Percentiles rank a stretch among this genome's conserved stretches.
Conservation (phyloP, 1,284 basidiomycete species). For the Cryptococcus jaspeensis region DNA sequence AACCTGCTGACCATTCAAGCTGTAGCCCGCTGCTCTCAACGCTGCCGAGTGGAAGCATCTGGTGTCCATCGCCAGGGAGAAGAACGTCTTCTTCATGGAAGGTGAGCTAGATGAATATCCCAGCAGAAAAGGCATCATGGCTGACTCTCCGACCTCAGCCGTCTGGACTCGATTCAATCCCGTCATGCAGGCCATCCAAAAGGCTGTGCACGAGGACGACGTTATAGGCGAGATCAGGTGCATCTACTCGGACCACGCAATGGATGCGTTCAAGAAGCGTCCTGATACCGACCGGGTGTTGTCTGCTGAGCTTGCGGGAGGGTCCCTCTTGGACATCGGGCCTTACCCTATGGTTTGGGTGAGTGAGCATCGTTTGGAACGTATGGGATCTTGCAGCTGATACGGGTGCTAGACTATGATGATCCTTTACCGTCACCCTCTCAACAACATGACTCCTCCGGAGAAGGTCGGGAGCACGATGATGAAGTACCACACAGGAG, state of each 20-base stretch:
- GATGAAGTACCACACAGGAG: slow-evolving; percentile 43
- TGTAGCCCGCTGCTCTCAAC: slow-evolving; percentile 53
- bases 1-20: background rate
- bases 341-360: slow-evolving; percentile 45
- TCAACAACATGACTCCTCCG: slow-evolving; percentile 32
- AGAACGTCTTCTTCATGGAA: slow-evolving; percentile 51
- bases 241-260: slow-evolving; percentile 44
- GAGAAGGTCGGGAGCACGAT: slow-evolving; percentile 37
- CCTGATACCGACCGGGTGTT: slow-evolving; percentile 47
- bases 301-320: slow-evolving; percentile 53
- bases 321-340: slow-evolving; percentile 54
- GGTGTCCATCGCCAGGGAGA: slow-evolving; percentile 44
- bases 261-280: slow-evolving; percentile 20
- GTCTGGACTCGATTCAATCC: slow-evolving; percentile 53
- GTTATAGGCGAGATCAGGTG: slow-evolving; percentile 45
- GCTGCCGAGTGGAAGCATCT: slow-evolving; percentile 52
- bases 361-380: slow-evolving; percentile 9
- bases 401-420: slow-evolving; percentile 22
- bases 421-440: slow-evolving; percentile 42
- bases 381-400: background rate
- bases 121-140: background rate
- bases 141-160: slow-evolving; percentile 19
- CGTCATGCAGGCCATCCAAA: slow-evolving; percentile 40
- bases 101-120: slow-evolving; percentile 22
- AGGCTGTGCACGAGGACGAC: slow-evolving; percentile 40